These are phyloP conservation scores for Chytriomyces confervae DNA, from an alignment of 192 early-diverging fungal genomes.

Conservation along the genomic window DNA sequence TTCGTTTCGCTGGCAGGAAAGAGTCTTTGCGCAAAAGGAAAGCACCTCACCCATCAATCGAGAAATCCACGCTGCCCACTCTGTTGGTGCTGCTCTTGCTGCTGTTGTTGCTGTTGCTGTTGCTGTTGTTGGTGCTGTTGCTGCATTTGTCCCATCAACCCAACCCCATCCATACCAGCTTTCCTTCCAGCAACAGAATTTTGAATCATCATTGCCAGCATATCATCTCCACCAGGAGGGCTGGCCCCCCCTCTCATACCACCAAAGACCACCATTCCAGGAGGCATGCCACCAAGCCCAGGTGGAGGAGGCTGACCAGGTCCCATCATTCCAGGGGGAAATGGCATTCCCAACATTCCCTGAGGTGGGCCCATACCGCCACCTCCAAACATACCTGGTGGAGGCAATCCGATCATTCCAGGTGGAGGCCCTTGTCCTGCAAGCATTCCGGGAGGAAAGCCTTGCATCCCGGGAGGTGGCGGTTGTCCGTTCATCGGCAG, in stretches of 20 bases:
- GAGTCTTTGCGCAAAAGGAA: no score
- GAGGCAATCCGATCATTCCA: conserved; percentile 8
- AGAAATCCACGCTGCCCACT: no score
- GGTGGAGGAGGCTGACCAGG: not conserved
- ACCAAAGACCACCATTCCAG: not conserved
- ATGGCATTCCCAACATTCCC: not conserved
- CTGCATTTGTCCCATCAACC: not conserved
- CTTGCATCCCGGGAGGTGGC: conserved; percentile 3
- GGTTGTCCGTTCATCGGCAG: not conserved
- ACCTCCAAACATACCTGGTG: not conserved
- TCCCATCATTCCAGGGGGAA: not conserved
- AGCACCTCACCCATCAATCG: no score
- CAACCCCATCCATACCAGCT: not conserved
- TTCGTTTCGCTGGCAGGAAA: no score
- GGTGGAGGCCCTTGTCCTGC: not conserved
- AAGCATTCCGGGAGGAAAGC: not conserved
- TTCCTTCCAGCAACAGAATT: not conserved
- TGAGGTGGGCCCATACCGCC: not conserved
- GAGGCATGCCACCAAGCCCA: not conserved
- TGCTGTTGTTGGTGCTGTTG: not conserved
- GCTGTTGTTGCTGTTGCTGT: not conserved
- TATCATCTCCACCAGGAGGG: conserved; percentile 2
- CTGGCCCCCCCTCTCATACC: not conserved
- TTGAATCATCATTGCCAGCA: conserved; percentile 9
- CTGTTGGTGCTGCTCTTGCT: not conserved